phyloP scores from a whole-genome alignment of 441 rosid genomes.

The Mallotus repandus region DNA sequence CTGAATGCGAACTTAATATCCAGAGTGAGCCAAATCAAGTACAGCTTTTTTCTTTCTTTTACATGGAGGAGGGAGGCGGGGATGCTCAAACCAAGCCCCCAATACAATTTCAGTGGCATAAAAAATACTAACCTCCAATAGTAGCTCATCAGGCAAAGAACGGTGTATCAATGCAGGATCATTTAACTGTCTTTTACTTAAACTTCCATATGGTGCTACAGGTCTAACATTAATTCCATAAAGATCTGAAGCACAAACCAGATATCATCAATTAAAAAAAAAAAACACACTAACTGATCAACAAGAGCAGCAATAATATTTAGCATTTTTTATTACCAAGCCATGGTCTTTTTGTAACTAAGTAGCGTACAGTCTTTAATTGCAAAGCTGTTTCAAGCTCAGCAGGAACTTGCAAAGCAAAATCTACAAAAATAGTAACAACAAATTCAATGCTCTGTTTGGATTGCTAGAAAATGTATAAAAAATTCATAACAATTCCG shows the following conservation, averaged over 20 bases:
- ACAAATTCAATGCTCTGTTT: neutral
- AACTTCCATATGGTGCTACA: conserved; percentile 78
- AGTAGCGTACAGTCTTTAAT: conserved; percentile 65
- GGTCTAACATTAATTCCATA: conserved; percentile 88
- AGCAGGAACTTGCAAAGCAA: conserved; percentile 52
- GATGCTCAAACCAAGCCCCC: too few species aligned
- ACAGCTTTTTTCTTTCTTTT: too few species aligned
- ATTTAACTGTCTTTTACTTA: conserved; percentile 52
- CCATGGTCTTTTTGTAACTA: conserved; percentile 83
- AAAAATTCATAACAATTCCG: too few species aligned
- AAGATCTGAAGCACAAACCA: conserved; percentile 54
- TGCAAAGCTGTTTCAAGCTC: conserved; percentile 86
- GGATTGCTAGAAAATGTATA: neutral
- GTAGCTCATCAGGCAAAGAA: conserved; percentile 88
- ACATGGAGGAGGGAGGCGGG: too few species aligned
- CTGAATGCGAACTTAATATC: too few species aligned
- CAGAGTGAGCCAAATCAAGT: too few species aligned
- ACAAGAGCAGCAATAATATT: too few species aligned
- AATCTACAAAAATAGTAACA: conserved; percentile 31
- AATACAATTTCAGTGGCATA: neutral
- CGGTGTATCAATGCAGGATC: conserved; percentile 84
- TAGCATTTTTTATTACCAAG: conserved; percentile 48
- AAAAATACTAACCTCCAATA: conserved; percentile 61
- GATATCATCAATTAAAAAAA: neutral
- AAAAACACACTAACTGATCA: neutral